Evolutionary conservation across 1,284 basidiomycete species (phyloP), one percentile per base, ranked within the genome.

Genomic region (Cystobasidium sp.): DNA sequence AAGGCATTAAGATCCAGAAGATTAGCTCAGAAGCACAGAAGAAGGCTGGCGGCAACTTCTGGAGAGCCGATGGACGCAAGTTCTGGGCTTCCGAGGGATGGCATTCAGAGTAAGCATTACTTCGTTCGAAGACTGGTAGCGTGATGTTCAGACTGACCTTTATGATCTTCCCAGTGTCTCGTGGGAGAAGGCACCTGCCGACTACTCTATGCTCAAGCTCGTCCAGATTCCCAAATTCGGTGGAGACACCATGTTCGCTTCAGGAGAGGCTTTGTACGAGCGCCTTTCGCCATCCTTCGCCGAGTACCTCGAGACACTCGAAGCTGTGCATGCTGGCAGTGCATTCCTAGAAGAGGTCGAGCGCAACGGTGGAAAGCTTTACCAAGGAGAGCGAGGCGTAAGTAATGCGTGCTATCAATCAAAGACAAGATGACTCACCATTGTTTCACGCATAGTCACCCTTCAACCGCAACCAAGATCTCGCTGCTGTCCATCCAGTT

Each of bases 41-140:
- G 58, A 68, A 47, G 53, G 68, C 16, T 75, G 78, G n/a, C 22
- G 75, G n/a, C 46, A 68, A 68, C 78, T 79, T 66, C 31, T 51
- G 64, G 64, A 47, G 64, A 20, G 24, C 49, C 16, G 64, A 51
- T 53, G 64, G 64, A 41, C 24, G 64, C 14, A 51, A 66, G 51
- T 66, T 66, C 51, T 65, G 77, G n/a, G 68, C 74, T 3, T 64
- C 65, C 9, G 31, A 59, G 12, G 76, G 74, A 4, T 73, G 77
- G 61, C 86, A 87, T 76, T 80, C 87, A 0, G 89, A 91, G 64
- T 66, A 44, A 66, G 64, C 31, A 14, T 37, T 16, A 3, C 81
- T 88, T 91, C 78, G 88, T 88, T 22, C 91, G 80, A 83, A 81
- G 6, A 84, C 88, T 1, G 89, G 89, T 0, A 86, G 88, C 0